phyloP scores from a whole-genome alignment of 495 filamentous ascomycete genomes.

The Bryoglossum gracile region DNA sequence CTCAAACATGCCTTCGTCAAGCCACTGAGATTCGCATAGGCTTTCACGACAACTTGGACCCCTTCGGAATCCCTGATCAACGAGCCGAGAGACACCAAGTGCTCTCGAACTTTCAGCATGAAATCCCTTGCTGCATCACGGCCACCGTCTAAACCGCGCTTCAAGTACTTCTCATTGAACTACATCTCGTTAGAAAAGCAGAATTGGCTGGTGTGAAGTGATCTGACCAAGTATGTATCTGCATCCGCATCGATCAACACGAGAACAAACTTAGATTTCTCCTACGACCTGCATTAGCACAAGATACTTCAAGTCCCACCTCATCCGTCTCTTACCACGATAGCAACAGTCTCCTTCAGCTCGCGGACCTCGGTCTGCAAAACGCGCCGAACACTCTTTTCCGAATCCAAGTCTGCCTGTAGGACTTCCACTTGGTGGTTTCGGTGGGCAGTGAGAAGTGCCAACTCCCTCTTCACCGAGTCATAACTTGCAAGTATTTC shows the following conservation, averaged over 20 bases:
- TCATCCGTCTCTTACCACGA: neutral
- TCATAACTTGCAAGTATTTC: slow-evolving; percentile 30
- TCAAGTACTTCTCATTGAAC: slow-evolving; percentile 34
- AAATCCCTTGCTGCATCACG: slow-evolving; percentile 32
- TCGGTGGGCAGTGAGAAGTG: slow-evolving; percentile 26
- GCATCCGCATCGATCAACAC: slow-evolving; percentile 34
- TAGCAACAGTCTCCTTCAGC: neutral
- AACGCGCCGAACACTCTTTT: slow-evolving; percentile 2
- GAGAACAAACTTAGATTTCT: slow-evolving; percentile 25
- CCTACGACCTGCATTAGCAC: neutral
- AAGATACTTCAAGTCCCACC: too few species aligned
- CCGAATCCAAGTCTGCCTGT: slow-evolving; percentile 30
- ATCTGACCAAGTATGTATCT: slow-evolving; percentile 29
- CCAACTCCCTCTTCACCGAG: slow-evolving; percentile 31
- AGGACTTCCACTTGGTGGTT: slow-evolving; percentile 26
- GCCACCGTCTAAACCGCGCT: slow-evolving; percentile 29
- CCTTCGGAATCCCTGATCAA: slow-evolving; percentile 19
- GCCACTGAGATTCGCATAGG: slow-evolving; percentile 33
- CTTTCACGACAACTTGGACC: slow-evolving; percentile 31
- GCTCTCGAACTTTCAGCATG: slow-evolving; percentile 25
- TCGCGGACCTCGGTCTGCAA: slow-evolving; percentile 5
- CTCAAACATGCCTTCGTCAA: slow-evolving; percentile 28
- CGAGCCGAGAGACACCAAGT: slow-evolving; percentile 26
- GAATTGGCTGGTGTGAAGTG: neutral
- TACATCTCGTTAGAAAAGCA: too few species aligned